Evolutionary conservation across 257 asterid genomes (phyloP).

Genomic region (Fraxinus quadrangulata): DNA sequence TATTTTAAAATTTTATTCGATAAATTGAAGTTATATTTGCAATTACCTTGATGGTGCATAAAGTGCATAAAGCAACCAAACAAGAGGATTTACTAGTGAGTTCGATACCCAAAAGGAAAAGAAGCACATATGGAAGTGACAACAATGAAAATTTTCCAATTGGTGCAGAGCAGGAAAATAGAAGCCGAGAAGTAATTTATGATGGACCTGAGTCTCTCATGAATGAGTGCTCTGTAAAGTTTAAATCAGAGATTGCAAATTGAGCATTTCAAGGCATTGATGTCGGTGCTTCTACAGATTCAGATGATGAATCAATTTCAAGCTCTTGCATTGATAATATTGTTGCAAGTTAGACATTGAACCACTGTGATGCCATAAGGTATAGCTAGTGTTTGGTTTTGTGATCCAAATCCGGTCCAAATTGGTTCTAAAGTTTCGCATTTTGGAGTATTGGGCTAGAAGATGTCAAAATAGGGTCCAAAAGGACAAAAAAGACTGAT

Average conservation of each 20-base stretch:
- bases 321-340: slow-evolving; percentile 16
- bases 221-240: not conserved
- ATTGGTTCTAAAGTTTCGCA: no score
- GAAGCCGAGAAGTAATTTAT: not conserved
- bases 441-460: no score
- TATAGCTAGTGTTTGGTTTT: no score
- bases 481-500: no score
- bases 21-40: no score
- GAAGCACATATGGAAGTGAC: not conserved
- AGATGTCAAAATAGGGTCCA: no score
- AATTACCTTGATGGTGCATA: no score
- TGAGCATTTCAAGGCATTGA: not conserved
- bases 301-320: slow-evolving; percentile 34
- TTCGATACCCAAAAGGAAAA: slow-evolving; percentile 11
- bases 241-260: not conserved
- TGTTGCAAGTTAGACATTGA: not conserved
- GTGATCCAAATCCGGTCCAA: no score
- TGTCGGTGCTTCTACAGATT: slow-evolving; percentile 12
- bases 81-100: not conserved
- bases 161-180: not conserved
- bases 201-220: slow-evolving; percentile 6
- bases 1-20: no score
- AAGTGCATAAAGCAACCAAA: not conserved
- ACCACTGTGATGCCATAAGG: not conserved
- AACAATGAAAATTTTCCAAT: not conserved